These are phyloP conservation scores for Mediolabrus comicus DNA, from an alignment of 108 stramenopile genomes.

Conservation along the genomic window DNA sequence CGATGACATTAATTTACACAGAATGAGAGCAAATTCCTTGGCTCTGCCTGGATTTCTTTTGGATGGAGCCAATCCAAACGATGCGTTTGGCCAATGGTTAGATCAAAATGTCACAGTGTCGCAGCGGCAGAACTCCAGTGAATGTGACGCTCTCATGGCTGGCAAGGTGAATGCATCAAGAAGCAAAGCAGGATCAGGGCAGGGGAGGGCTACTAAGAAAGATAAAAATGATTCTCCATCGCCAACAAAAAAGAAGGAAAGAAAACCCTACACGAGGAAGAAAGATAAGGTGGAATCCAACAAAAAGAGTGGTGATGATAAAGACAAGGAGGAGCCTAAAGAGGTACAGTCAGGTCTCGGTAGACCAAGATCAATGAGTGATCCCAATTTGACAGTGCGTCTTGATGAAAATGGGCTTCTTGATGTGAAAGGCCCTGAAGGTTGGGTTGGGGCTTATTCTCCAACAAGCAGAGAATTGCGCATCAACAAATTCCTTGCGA, in stretches of 20 bases:
- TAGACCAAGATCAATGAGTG: slow-evolving; percentile 79
- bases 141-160: slow-evolving; percentile 12
- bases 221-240: slow-evolving; percentile 49
- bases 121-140: slow-evolving; percentile 5
- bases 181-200: slow-evolving; percentile 34
- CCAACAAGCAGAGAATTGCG: slow-evolving; percentile 89
- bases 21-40: slow-evolving; percentile 79
- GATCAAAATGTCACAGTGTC: slow-evolving; percentile 31
- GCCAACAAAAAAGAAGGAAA: slow-evolving; percentile 13
- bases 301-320: slow-evolving; percentile 36
- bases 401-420: slow-evolving; percentile 68
- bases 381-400: slow-evolving; percentile 67
- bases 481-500: slow-evolving; percentile 90
- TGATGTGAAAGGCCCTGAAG: slow-evolving; percentile 79
- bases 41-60: slow-evolving; percentile 46
- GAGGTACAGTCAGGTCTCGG: slow-evolving; percentile 73
- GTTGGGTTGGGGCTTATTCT: slow-evolving; percentile 96
- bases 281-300: slow-evolving; percentile 48
- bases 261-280: slow-evolving; percentile 35
- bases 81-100: slow-evolving; percentile 74
- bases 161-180: slow-evolving; percentile 20
- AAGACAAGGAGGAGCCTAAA: slow-evolving; percentile 39
- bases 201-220: slow-evolving; percentile 46
- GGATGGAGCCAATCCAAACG: slow-evolving; percentile 32
- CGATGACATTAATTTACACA: slow-evolving; percentile 44